Base-by-base conservation (phyloP, 768 basidiomycete species). In the Phylloporus sp. region DNA sequence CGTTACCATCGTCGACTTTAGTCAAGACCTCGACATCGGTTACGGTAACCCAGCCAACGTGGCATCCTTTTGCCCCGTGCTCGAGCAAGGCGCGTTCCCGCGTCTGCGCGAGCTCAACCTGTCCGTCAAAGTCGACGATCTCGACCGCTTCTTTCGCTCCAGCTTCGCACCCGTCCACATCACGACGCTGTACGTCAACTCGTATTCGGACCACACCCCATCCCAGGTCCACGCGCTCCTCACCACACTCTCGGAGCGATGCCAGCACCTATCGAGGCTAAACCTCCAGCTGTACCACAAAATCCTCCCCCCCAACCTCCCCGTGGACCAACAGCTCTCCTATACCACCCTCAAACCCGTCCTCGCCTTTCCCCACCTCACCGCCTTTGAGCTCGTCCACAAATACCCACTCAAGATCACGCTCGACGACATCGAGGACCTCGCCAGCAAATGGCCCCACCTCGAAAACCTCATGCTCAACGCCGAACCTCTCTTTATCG, bases 1-100 rank as follows among this genome's bases (percentile, higher is more conserved):
- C 38, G 70, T 84, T 0, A 61, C 63, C 6, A 54, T 69, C 6
- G 47, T 82, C n/a, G 78, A 81, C 43, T 83, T 80, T 45, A 76
- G 74, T 42, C 80, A 77, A 53, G 47, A 66, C n/a, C 52, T 63
- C 8, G 60, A 66, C 0, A 77, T 81, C 48, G 80, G 81, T 6
- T 58, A 53, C 13, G 81, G 81, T 0, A 62, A 71, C 35, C 59
- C 64, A 1, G 47, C 42, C 2, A 81, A 84, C 49, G 69, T 77
- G 1, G 46, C 57, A 9, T 55, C 63, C 26, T 80, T 81, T 54
- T 18, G 40, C 14, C 80, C 82, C 1, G 52, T 49, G 3, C 60
- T 81, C 14, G 32, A 59, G 18, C 69, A 76, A 53, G 77, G 74
- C 18, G 72, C 77, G 0, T 83, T 82, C 56, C 78, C 78, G 0